Evolutionary conservation across 2,329 filamentous ascomycete genomes (phyloP).

Genomic region (Penicillium sp.): DNA sequence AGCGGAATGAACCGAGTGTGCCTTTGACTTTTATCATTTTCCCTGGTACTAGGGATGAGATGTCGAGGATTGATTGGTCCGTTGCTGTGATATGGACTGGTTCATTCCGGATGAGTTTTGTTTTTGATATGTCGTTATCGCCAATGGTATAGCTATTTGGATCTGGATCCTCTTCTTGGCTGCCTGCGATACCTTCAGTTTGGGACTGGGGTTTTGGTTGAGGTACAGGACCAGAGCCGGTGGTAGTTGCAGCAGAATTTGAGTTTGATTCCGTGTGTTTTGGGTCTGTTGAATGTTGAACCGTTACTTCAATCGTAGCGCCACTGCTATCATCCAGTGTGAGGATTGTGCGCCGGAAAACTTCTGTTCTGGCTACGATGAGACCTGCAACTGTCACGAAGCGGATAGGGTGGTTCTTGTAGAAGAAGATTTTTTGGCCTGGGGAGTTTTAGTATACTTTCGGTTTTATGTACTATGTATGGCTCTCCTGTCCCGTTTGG

Average conservation of each 20-base stretch:
- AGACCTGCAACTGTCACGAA: conserved; percentile 72
- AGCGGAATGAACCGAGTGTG: conserved; percentile 54
- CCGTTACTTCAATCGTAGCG: conserved; percentile 56
- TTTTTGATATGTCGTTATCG: background rate
- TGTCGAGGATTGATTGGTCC: conserved; percentile 43
- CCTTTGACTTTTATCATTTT: conserved; percentile 59
- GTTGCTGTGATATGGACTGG: conserved; percentile 27
- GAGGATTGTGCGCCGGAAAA: conserved; percentile 54
- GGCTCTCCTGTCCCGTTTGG: background rate
- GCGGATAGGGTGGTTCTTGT: conserved; percentile 72
- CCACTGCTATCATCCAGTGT: conserved; percentile 64
- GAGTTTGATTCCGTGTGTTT: background rate
- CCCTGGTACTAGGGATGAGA: conserved; percentile 50
- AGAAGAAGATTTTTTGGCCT: conserved; percentile 63
- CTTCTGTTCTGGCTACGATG: conserved; percentile 62
- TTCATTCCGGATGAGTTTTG: background rate
- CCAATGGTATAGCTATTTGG: background rate
- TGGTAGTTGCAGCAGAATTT: background rate
- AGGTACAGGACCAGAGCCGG: background rate
- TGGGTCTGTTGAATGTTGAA: conserved; percentile 30
- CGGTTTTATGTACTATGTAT: background rate
- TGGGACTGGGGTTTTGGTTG: background rate
- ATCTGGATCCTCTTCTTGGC: background rate
- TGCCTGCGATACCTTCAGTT: background rate
- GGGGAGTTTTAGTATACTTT: background rate